Percentiles rank a stretch among this genome's conserved stretches.
Evolutionary conservation across 345 rosid species (phyloP).

Genomic region (Eucalyptus marginata): DNA sequence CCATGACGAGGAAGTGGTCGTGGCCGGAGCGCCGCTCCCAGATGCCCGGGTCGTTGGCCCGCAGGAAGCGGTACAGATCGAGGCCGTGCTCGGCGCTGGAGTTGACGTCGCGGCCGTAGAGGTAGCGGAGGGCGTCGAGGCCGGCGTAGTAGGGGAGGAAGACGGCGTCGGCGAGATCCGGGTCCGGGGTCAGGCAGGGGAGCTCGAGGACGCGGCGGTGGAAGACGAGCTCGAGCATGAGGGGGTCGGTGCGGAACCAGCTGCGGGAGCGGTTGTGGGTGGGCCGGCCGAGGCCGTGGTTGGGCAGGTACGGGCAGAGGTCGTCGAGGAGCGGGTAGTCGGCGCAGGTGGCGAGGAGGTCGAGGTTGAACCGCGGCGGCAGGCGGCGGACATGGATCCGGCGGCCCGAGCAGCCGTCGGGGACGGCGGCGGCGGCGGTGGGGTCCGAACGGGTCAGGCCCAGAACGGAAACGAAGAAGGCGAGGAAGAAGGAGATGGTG

Average conservation of each 20-base stretch:
- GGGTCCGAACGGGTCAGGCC: conserved; percentile 9
- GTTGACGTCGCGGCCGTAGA: conserved; percentile 68
- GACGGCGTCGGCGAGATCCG: conserved; percentile 52
- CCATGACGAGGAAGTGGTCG: conserved; percentile 85
- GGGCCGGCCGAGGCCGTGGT: conserved; percentile 85
- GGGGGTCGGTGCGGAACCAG: conserved; percentile 82
- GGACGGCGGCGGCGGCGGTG: conserved; percentile 9
- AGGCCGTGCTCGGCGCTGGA: conserved; percentile 60
- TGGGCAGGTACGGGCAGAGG: conserved; percentile 63
- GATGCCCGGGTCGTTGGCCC: conserved; percentile 23
- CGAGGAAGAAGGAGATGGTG: background rate
- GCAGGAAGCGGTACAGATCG: conserved; percentile 43
- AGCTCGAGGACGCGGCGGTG: conserved; percentile 82
- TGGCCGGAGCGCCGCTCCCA: conserved; percentile 51
- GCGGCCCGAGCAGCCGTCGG: conserved; percentile 41
- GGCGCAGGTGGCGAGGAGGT: conserved; percentile 74
- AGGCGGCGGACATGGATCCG: conserved; percentile 87
- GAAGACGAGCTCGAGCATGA: conserved; percentile 65
- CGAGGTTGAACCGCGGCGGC: conserved; percentile 74
- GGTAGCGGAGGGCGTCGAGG: conserved; percentile 63
- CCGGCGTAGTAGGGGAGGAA: conserved; percentile 81
- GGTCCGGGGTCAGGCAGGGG: conserved; percentile 77
- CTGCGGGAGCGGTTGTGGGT: conserved; percentile 75
- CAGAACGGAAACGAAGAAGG: conserved; percentile 4
- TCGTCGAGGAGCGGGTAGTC: conserved; percentile 46